Conservation (phyloP, 208 protist genomes). For the Trypanosoma scelopori region DNA sequence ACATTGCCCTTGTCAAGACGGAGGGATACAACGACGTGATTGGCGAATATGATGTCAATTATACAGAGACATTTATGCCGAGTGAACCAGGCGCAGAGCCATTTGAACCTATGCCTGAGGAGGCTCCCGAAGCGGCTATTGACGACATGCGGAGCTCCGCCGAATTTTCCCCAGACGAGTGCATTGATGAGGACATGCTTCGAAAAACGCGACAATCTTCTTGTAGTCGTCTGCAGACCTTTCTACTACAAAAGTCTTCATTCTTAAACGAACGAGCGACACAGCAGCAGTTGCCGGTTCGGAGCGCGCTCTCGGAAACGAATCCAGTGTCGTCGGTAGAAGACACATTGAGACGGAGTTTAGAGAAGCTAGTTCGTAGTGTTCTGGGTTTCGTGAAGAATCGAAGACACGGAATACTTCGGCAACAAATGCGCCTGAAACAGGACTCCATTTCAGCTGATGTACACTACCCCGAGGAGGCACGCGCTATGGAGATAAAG, state of each 20-base stretch:
- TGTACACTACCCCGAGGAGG: conserved; percentile 11
- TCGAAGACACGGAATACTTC: conserved; percentile 1
- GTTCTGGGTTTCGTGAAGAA: conserved; percentile 23
- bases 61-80: neutral
- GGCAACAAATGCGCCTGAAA: neutral
- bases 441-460: conserved; percentile 13
- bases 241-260: conserved; percentile 18
- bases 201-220: conserved; percentile 3
- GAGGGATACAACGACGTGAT: conserved; percentile 27
- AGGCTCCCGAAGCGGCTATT: conserved; percentile 13
- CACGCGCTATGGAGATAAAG: neutral
- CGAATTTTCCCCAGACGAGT: conserved; percentile 8
- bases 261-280: conserved; percentile 13
- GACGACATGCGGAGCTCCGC: conserved; percentile 10
- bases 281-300: conserved; percentile 3
- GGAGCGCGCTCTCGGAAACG: neutral
- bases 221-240: neutral
- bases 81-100: neutral
- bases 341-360: conserved; percentile 6
- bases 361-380: conserved; percentile 16
- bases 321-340: conserved; percentile 12
- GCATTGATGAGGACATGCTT: neutral
- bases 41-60: conserved; percentile 10
- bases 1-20: conserved; percentile 8
- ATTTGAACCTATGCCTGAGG: conserved; percentile 16